phyloP scores from a whole-genome alignment of 1,284 basidiomycete genomes.

The Fomes fomentarius region DNA sequence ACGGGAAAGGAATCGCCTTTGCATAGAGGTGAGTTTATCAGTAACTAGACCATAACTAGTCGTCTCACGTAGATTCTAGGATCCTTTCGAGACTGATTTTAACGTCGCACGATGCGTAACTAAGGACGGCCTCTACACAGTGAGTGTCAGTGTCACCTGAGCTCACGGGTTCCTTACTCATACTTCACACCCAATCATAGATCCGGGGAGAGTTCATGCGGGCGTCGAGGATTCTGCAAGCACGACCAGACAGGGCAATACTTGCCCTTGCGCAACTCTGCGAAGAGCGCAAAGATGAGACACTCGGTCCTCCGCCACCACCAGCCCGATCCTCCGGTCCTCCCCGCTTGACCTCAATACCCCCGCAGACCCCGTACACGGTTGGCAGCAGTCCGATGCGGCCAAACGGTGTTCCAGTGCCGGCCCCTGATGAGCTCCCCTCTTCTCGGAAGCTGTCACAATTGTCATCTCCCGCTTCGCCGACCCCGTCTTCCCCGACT shows the following conservation, averaged over 20 bases:
- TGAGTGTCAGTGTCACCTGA: conserved; percentile 47
- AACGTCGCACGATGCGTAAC: conserved; percentile 98
- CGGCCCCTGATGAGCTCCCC: conserved; percentile 49
- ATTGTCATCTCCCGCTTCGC: conserved; percentile 16
- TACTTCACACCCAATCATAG: too few relatives aligned
- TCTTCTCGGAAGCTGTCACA: conserved; percentile 36
- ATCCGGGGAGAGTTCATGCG: conserved; percentile 99
- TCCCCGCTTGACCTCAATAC: conserved; percentile 55
- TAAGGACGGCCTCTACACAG: conserved; percentile 93
- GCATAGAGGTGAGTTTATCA: conserved; percentile 75
- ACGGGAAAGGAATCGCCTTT: conserved; percentile 89
- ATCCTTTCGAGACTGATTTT: conserved; percentile 95
- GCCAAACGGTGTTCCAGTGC: conserved; percentile 43
- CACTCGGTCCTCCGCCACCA: conserved; percentile 47
- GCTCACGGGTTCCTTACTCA: too few relatives aligned
- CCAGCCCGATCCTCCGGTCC: conserved; percentile 53
- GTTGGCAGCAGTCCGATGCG: conserved; percentile 64
- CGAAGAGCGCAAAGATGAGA: conserved; percentile 72
- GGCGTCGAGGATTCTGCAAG: conserved; percentile 81
- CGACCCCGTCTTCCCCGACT: conserved; percentile 24
- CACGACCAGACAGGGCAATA: conserved; percentile 81
- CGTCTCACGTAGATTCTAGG: too few relatives aligned
- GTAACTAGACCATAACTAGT: too few relatives aligned
- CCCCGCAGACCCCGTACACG: conserved; percentile 71
- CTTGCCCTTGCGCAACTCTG: conserved; percentile 83